phyloP scores from a whole-genome alignment of 345 rosid genomes.

The Mangifera indica region DNA sequence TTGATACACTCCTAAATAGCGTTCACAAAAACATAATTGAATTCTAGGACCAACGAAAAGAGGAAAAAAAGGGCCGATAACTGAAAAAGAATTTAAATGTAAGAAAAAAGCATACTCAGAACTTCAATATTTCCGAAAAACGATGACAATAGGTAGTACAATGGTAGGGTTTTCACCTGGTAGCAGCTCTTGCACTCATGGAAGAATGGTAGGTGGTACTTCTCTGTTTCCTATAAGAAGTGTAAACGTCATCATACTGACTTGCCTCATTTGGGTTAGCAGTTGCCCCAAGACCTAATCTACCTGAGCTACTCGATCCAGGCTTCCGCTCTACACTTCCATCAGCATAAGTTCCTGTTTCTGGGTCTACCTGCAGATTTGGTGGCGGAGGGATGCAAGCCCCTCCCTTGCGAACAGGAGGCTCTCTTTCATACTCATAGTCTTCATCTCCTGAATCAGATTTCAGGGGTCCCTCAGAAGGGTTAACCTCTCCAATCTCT shows the following conservation, averaged over 20 bases:
- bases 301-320: slow-evolving; percentile 63
- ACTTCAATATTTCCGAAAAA: not conserved
- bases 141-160: not conserved
- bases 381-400: slow-evolving; percentile 95
- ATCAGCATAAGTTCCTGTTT: slow-evolving; percentile 80
- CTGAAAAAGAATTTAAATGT: not conserved
- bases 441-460: slow-evolving; percentile 60
- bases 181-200: slow-evolving; percentile 85
- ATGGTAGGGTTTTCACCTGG: slow-evolving; percentile 35
- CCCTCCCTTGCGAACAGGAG: slow-evolving; percentile 72
- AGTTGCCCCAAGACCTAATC: slow-evolving; percentile 82
- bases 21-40: not conserved
- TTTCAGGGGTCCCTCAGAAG: slow-evolving; percentile 74
- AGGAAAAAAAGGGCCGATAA: not conserved
- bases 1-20: not conserved
- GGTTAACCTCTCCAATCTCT: slow-evolving; percentile 90
- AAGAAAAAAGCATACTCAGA: not conserved
- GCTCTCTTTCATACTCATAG: slow-evolving; percentile 64
- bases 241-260: slow-evolving; percentile 92
- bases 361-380: slow-evolving; percentile 83
- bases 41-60: not conserved
- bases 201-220: slow-evolving; percentile 87
- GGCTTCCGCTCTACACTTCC: slow-evolving; percentile 74
- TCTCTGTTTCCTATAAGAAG: slow-evolving; percentile 91
- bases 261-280: slow-evolving; percentile 86